These are phyloP conservation scores for Grosmannia penicillata DNA, from an alignment of 2,329 filamentous ascomycete species.

Conservation along the genomic window DNA sequence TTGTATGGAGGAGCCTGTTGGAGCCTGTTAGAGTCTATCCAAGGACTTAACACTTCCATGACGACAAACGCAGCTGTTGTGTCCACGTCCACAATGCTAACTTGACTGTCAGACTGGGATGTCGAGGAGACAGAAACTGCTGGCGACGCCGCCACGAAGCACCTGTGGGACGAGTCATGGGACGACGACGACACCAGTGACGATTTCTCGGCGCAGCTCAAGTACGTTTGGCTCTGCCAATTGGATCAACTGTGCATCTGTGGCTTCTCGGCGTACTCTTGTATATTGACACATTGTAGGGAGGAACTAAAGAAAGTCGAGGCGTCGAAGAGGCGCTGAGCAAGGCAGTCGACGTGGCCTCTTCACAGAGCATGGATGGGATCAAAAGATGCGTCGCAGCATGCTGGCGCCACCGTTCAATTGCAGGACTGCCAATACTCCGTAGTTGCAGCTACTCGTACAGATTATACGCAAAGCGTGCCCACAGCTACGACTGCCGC, in stretches of 20 bases:
- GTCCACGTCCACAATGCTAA: neutral
- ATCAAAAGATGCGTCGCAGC: no score
- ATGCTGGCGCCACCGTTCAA: no score
- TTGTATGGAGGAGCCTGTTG: neutral
- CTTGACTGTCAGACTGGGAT: conserved; percentile 57
- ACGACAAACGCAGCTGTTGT: neutral
- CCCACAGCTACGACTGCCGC: no score
- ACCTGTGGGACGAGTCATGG: conserved; percentile 99
- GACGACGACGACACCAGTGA: conserved; percentile 96
- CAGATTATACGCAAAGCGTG: no score
- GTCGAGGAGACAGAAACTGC: conserved; percentile 81
- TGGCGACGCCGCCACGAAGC: conserved; percentile 44
- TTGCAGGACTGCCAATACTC: no score
- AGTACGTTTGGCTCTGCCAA: conserved; percentile 38
- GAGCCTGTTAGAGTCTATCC: no score
- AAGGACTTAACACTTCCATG: no score
- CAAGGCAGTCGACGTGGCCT: neutral
- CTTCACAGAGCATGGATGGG: neutral
- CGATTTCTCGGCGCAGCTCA: conserved; percentile 89
- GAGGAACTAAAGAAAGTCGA: conserved; percentile 94
- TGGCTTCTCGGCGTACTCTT: no score
- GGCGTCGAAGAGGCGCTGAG: conserved; percentile 49
- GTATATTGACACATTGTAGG: no score
- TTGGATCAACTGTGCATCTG: no score
- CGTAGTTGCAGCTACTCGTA: no score